Conservation (phyloP, 768 basidiomycete species). For the Mycena galopus region DNA sequence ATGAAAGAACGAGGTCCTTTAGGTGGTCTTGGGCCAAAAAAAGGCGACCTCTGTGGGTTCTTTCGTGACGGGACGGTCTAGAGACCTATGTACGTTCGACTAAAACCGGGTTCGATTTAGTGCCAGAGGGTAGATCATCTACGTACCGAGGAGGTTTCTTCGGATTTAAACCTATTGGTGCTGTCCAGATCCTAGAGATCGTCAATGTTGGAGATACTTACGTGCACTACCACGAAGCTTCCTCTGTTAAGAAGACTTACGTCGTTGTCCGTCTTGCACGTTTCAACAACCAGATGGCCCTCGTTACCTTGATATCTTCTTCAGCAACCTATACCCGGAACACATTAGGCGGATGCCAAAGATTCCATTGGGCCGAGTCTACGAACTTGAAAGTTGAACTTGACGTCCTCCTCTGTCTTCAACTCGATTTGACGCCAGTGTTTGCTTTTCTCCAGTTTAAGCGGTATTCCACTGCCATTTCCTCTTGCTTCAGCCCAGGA, state of each 20-base stretch:
- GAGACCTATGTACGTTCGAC: not conserved
- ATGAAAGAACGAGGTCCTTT: not conserved
- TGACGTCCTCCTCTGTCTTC: not conserved
- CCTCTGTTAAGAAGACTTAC: not conserved
- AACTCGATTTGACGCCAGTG: no score
- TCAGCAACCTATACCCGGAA: not conserved
- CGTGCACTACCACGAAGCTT: no score
- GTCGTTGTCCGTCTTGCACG: not conserved
- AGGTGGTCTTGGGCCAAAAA: not conserved
- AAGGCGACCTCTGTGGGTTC: not conserved
- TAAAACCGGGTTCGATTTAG: not conserved
- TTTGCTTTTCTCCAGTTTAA: no score
- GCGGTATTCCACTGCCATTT: no score
- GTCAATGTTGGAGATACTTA: no score
- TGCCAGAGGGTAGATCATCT: not conserved
- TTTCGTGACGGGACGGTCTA: not conserved
- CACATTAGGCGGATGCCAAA: no score
- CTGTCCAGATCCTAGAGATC: not conserved
- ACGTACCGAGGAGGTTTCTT: not conserved
- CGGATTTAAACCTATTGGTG: not conserved
- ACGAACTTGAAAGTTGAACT: not conserved
- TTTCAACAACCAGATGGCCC: no score
- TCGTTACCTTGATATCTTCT: not conserved
- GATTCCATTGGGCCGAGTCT: not conserved
- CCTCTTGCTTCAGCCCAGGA: no score